phyloP scores from a whole-genome alignment of 73 alveolate species.

The Paramecium tetraurelia region DNA sequence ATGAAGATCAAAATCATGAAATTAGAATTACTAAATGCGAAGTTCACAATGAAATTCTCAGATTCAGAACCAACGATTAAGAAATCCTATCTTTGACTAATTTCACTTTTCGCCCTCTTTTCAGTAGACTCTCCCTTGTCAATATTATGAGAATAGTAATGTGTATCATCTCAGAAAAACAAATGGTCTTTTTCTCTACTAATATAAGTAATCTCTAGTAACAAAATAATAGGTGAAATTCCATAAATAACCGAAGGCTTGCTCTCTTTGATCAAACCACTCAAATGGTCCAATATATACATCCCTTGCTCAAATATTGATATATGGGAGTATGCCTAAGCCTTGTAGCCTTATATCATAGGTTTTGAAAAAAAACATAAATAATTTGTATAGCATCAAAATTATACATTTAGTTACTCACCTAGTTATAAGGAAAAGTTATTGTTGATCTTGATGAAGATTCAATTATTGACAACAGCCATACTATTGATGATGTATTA shows the following conservation, averaged over 20 bases:
- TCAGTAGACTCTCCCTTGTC: conserved; percentile 11
- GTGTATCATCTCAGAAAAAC: conserved; percentile 11
- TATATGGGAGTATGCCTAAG: conserved; percentile 16
- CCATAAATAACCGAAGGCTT: conserved; percentile 16
- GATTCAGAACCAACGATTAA: conserved; percentile 26
- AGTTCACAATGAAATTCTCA: not conserved
- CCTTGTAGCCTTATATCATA: conserved; percentile 15
- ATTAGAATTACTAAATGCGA: conserved; percentile 23
- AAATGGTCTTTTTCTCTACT: conserved; percentile 30
- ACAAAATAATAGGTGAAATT: not conserved
- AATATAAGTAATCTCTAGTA: not conserved
- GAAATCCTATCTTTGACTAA: not conserved
- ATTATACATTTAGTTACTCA: not conserved
- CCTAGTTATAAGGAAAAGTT: not conserved
- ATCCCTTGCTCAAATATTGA: conserved; percentile 30
- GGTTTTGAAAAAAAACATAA: conserved; percentile 38
- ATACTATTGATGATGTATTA: not conserved
- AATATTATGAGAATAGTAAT: conserved; percentile 41
- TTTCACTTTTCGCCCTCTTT: conserved; percentile 19
- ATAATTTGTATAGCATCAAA: not conserved
- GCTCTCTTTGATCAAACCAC: conserved; percentile 7
- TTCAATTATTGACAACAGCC: not conserved
- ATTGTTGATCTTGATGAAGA: conserved; percentile 20
- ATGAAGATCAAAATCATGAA: not conserved
- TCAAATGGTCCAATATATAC: conserved; percentile 20